These are phyloP conservation scores for Zhuliangozyma blackwelliae DNA, from an alignment of 1,139 yeast species.

Conservation along the genomic window DNA sequence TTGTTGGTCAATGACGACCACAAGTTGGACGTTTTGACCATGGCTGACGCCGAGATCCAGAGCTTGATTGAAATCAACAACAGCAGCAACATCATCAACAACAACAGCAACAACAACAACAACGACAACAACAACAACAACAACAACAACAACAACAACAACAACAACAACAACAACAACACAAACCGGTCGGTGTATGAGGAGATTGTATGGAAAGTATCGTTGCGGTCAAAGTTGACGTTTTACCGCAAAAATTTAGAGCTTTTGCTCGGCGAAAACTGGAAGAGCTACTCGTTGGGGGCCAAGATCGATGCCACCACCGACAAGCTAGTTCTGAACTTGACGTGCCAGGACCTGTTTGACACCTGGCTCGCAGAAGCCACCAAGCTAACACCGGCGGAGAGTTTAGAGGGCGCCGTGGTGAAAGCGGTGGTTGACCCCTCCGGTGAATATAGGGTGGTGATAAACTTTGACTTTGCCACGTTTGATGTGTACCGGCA, in stretches of 20 bases:
- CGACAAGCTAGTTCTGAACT: conserved; percentile 36
- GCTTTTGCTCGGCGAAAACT: conserved; percentile 58
- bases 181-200: background rate
- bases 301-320: conserved; percentile 54
- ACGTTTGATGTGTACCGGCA: conserved; percentile 48
- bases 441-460: conserved; percentile 14
- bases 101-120: conserved; percentile 8
- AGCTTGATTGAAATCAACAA: conserved; percentile 17
- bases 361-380: conserved; percentile 44
- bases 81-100: conserved; percentile 25
- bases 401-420: conserved; percentile 10
- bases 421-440: conserved; percentile 8
- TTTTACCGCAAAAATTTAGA: conserved; percentile 19
- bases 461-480: conserved; percentile 50
- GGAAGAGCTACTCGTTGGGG: conserved; percentile 77
- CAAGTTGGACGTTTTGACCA: conserved; percentile 28
- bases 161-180: conserved; percentile 3
- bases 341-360: conserved; percentile 41
- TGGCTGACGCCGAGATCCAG: conserved; percentile 28
- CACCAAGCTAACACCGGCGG: conserved; percentile 2
- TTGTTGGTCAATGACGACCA: conserved; percentile 32
- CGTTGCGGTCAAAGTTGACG: conserved; percentile 18
- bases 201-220: conserved; percentile 18
- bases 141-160: conserved; percentile 21
- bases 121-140: conserved; percentile 21